Percentiles rank a stretch among this genome's conserved stretches.
phyloP scores from a whole-genome alignment of 768 basidiomycete genomes.

The Leccinellum luteum region DNA sequence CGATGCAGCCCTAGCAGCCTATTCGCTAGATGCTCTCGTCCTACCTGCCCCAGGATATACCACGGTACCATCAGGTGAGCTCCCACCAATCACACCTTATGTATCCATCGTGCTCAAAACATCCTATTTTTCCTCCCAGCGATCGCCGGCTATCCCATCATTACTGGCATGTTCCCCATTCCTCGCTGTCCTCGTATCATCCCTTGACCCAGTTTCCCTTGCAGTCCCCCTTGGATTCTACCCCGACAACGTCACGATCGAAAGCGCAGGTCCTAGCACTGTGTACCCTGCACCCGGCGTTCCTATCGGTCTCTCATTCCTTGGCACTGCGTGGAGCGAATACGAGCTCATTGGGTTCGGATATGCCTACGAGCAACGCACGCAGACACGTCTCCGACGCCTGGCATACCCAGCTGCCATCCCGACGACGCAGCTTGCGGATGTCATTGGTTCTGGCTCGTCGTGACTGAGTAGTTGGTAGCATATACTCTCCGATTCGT shows the following conservation, averaged over 20 bases:
- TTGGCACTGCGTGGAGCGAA: slow-evolving; percentile 46
- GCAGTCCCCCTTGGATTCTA: slow-evolving; percentile 40
- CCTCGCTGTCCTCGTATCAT: background rate
- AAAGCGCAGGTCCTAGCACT: slow-evolving; percentile 34
- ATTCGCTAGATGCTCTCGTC: slow-evolving; percentile 49
- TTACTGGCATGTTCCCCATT: slow-evolving; percentile 24
- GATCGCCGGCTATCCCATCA: slow-evolving; percentile 35
- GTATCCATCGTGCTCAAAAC: background rate
- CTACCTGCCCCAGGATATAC: slow-evolving; percentile 36
- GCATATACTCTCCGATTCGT: background rate
- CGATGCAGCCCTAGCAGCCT: slow-evolving; percentile 46
- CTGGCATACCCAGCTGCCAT: slow-evolving; percentile 52
- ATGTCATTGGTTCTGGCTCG: slow-evolving; percentile 25
- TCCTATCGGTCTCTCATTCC: slow-evolving; percentile 41
- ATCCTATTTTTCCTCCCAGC: slow-evolving; percentile 9
- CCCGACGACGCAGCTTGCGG: slow-evolving; percentile 49
- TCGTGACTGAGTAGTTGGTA: background rate
- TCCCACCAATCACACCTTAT: background rate
- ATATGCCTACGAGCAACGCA: slow-evolving; percentile 53
- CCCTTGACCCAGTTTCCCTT: background rate
- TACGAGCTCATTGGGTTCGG: slow-evolving; percentile 39
- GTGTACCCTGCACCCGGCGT: slow-evolving; percentile 38
- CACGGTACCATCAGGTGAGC: slow-evolving; percentile 19
- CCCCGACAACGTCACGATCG: slow-evolving; percentile 31
- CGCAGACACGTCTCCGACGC: slow-evolving; percentile 47